Conservation (phyloP, 1,139 yeast genomes). For the Sugiyamaella novakii region DNA sequence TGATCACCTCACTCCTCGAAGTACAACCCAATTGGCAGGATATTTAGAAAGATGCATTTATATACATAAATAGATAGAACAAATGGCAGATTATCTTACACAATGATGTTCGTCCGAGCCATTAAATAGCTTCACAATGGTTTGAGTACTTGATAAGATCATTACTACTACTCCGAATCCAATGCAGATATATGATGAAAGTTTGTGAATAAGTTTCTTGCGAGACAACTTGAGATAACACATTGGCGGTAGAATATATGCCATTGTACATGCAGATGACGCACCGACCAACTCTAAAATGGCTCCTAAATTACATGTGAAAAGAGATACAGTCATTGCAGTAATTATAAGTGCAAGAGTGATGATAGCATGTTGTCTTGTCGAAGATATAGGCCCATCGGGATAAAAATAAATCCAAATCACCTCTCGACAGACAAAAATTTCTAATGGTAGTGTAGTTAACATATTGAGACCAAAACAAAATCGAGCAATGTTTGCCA, state of each 20-base stretch:
- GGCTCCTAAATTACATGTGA: slow-evolving; percentile 87
- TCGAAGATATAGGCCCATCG: slow-evolving; percentile 27
- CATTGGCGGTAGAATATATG: slow-evolving; percentile 86
- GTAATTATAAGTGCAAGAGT: slow-evolving; percentile 67
- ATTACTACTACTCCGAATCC: slow-evolving; percentile 74
- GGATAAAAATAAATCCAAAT: slow-evolving; percentile 61
- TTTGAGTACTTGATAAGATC: slow-evolving; percentile 76
- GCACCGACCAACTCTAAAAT: slow-evolving; percentile 89
- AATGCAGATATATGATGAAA: slow-evolving; percentile 64
- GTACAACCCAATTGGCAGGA: too few relatives aligned
- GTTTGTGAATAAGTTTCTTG: slow-evolving; percentile 49
- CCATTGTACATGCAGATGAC: slow-evolving; percentile 89
- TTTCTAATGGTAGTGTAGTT: slow-evolving; percentile 88
- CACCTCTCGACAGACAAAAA: slow-evolving; percentile 88
- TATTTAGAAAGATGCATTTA: slow-evolving; percentile 5
- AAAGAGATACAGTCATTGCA: slow-evolving; percentile 74
- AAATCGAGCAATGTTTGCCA: slow-evolving; percentile 80
- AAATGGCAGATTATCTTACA: slow-evolving; percentile 32
- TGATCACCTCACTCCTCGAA: too few relatives aligned
- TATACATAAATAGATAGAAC: slow-evolving; percentile 5
- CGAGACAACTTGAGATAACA: slow-evolving; percentile 71
- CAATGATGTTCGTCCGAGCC: slow-evolving; percentile 51
- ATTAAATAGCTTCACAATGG: slow-evolving; percentile 57
- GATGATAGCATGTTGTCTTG: slow-evolving; percentile 55
- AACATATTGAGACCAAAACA: slow-evolving; percentile 94